Evolutionary conservation across 2,329 filamentous ascomycete genomes (phyloP).

Genomic region (Aspergillus caelatus): DNA sequence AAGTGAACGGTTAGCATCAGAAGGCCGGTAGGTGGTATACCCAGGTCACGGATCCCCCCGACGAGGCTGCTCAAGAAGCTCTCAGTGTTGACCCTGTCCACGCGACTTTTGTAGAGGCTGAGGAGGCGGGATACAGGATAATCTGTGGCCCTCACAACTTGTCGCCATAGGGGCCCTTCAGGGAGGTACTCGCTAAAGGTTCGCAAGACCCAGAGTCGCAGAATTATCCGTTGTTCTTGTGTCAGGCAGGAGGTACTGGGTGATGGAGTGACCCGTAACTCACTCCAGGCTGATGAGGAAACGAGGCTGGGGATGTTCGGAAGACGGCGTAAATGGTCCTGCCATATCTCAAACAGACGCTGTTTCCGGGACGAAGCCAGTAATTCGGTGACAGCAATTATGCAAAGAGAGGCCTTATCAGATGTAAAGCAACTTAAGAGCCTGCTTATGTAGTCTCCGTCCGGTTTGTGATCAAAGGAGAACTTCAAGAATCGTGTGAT

Average conservation of each 20-base stretch:
- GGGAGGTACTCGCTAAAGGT: constrained; percentile 27
- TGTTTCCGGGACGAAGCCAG: constrained; percentile 27
- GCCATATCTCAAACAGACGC: constrained; percentile 35
- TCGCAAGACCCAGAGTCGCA: constrained; percentile 38
- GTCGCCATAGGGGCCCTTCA: constrained; percentile 23
- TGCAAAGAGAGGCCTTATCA: constrained; percentile 28
- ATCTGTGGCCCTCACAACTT: constrained; percentile 23
- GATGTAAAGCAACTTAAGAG: constrained; percentile 29
- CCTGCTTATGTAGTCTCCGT: constrained; percentile 17
- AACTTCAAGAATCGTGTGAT: constrained; percentile 30
- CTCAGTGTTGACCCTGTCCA: constrained; percentile 15
- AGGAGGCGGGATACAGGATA: constrained; percentile 27
- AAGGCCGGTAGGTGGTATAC: constrained; percentile 35
- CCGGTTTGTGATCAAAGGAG: constrained; percentile 8
- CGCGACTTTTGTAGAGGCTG: constrained; percentile 30
- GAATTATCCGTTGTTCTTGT: constrained; percentile 30
- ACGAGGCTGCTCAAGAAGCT: constrained; percentile 32
- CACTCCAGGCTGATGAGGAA: constrained; percentile 29
- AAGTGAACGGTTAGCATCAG: constrained; percentile 31
- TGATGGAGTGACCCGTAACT: constrained; percentile 15
- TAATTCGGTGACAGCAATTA: constrained; percentile 37
- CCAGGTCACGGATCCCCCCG: constrained; percentile 30
- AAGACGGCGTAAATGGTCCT: constrained; percentile 27
- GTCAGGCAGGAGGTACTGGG: constrained; percentile 9
- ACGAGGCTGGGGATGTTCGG: constrained; percentile 25